Percentiles rank a stretch among this genome's conserved stretches.
Evolutionary conservation across 768 basidiomycete species (phyloP).

Genomic region (Pholiota microspora): DNA sequence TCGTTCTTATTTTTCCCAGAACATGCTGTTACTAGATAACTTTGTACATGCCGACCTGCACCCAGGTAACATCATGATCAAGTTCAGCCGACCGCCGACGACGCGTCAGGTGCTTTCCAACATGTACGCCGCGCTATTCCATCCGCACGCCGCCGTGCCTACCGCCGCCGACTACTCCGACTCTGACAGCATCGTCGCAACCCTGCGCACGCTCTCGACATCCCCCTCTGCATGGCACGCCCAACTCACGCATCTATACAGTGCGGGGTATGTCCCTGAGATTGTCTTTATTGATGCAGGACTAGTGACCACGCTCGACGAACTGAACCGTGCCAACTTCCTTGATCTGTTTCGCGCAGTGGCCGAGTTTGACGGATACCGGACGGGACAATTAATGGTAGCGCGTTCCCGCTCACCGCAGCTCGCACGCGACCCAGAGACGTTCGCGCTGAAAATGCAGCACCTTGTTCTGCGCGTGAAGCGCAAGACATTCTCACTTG

Average conservation of each 20-base stretch:
- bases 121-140: constrained; percentile 55
- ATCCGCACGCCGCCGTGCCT: constrained; percentile 10
- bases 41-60: constrained; percentile 93
- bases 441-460: constrained; percentile 97
- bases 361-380: constrained; percentile 96
- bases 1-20: constrained; percentile 24
- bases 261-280: constrained; percentile 85
- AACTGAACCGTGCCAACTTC: constrained; percentile 86
- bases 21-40: constrained; percentile 97
- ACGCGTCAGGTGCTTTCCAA: constrained; percentile 62
- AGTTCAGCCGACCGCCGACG: constrained; percentile 85
- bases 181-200: constrained; percentile 63
- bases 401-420: constrained; percentile 91
- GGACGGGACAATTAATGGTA: constrained; percentile 93
- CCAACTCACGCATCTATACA: constrained; percentile 60
- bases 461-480: constrained; percentile 92
- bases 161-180: constrained; percentile 41
- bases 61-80: constrained; percentile 97
- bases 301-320: constrained; percentile 84
- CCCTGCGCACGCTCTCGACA: constrained; percentile 59
- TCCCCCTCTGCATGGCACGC: constrained; percentile 67
- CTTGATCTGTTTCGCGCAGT: constrained; percentile 95
- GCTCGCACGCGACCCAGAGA: constrained; percentile 87
- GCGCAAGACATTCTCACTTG: constrained; percentile 94
- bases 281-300: constrained; percentile 97